Evolutionary conservation across 192 early-diverging fungal species (phyloP).

Genomic region (Backusella luteola): DNA sequence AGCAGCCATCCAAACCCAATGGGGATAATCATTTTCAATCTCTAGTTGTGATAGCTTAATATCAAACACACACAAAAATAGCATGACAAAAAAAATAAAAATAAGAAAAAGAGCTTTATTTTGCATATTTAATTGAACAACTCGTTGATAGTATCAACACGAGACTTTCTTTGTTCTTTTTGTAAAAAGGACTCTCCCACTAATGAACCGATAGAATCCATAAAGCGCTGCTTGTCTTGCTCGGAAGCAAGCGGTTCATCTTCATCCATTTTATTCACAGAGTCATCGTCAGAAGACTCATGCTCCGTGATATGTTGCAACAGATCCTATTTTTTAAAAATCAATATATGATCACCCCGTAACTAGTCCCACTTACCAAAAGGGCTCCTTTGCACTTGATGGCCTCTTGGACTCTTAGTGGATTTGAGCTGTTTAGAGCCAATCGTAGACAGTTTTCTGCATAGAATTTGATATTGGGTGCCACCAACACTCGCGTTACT

Average conservation of each 20-base stretch:
- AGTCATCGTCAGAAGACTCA: neutral
- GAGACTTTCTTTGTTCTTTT: neutral
- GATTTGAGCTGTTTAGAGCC: conserved; percentile 24
- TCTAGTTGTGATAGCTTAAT: neutral
- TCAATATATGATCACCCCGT: no score
- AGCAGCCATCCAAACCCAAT: neutral
- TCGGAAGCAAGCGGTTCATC: conserved; percentile 12
- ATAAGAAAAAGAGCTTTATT: neutral
- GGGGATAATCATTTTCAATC: neutral
- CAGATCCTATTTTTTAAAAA: neutral
- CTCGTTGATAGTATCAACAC: neutral
- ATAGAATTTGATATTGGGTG: conserved; percentile 78
- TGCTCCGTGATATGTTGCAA: conserved; percentile 15
- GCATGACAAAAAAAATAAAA: neutral
- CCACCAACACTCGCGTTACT: conserved; percentile 70
- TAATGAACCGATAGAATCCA: conserved; percentile 7
- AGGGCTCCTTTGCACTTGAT: conserved; percentile 46
- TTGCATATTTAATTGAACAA: neutral
- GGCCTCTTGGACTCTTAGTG: conserved; percentile 35
- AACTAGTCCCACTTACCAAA: conserved; percentile 35
- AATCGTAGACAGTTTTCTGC: conserved; percentile 35
- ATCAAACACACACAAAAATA: neutral
- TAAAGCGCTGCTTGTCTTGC: conserved; percentile 1
- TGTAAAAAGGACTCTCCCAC: conserved; percentile 18
- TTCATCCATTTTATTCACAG: conserved; percentile 15